Base-by-base conservation (phyloP, 768 basidiomycete species). In the Pleurotus tuber-regium region DNA sequence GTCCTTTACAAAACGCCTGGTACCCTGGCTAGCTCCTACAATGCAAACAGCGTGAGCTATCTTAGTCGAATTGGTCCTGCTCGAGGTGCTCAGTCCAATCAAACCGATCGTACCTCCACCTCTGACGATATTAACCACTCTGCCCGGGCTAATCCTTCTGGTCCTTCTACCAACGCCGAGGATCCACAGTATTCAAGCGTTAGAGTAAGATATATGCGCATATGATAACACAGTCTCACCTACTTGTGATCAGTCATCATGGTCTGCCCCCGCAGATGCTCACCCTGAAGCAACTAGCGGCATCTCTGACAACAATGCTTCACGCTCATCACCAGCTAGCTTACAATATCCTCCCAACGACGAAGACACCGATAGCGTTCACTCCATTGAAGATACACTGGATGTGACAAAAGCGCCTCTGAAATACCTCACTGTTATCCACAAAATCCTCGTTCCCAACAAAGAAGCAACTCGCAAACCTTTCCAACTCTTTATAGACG, bases 401-500 rank as follows among this genome's bases (percentile, higher is more conserved):
- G 31, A 48, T n/a, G 21, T 35, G 19, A 48, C 14, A 11, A 48
- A 35, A 35, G 46, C 46, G 4, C 46, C 46, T 16, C 31, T 48
- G 4, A 48, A 48, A 24, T 31, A 48, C 23, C 23, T 48, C 10
- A 35, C 30, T 18, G 18, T 30, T 8, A 48, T 48, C 19, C 46
- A 48, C 9, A 14, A 18, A n/a, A 48, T 48, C 19, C 46, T 48
- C 31, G 10, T 21, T 9, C 29, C 18, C 4, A 33, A 48, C 31
- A 29, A 35, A n/a, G 18, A 19, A 9, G n/a, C 30, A 24, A 23
- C 46, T 4, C 14, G 24, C 29, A 31, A 10, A 10, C 31, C 46
- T 11, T 48, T 48, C 31, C 4, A n/a, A 12, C 46, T 48, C 30
- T 33, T 48, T 24, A 12, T 29, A 21, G 31, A 48, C 10, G 46